Base-by-base conservation (phyloP, 148 eudicot genomes). In the Selenicereus undatus region DNA sequence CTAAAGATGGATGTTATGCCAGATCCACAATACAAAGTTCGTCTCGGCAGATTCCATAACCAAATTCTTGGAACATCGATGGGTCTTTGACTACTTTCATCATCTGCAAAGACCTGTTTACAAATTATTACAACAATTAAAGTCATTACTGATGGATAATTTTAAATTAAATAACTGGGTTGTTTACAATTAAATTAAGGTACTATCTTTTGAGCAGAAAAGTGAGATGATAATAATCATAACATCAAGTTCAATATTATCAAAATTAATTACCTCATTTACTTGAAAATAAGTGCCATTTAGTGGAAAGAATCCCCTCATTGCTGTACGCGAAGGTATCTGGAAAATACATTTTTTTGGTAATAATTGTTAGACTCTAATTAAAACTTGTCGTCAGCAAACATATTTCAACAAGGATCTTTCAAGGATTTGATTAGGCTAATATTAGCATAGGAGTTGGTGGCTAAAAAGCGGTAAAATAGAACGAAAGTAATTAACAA, bases 231-330 rank as follows among this genome's bases (percentile, higher is more conserved):
- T 11, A 48, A 48, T 5, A 56, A 20, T n/a, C n/a, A n/a, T 56
- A 56, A 3, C 22, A 11, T 56, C 20, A 4, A 39, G 6, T 56
- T 17, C 16, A 17, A 18, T 14, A 56, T 56, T 50, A 32, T 8
- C 43, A 48, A 42, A 58, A 45, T 4, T 4, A 35, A 3, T 74
- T 88, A 94, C 98, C 97, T 94, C 98, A 58, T 94, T 93, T 30
- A 88, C 82, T 81, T 94, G 98, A 73, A 94, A 94, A 74, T 93
- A 94, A 29, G 98, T 93, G 60, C 91, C 97, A 42, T 92, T 91
- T 0, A 91, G 88, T 0, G 98, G 91, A 85, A 94, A 94, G 10
- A 72, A 80, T 54, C 91, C 97, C 65, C 87, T 88, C 74, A 75
- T 83, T 35, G 97, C 95, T 58, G 98, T 90, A 81, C 90, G 84